Conservation (phyloP, 306 rosid species). For the Trifolium dubium region DNA sequence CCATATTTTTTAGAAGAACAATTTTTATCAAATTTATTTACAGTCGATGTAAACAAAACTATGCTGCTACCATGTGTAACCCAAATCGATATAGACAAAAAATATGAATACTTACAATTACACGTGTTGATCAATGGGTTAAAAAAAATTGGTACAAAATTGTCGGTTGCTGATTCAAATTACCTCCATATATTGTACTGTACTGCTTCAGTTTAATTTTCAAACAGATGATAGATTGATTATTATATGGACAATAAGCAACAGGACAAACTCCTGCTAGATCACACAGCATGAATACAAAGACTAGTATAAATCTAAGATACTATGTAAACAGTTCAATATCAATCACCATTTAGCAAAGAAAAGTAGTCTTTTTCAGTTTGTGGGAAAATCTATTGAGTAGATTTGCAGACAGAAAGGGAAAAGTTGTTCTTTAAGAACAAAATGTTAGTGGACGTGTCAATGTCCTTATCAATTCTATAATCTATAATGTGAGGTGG, state of each 20-base stretch:
- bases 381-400: constrained; percentile 4
- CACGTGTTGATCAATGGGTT: constrained; percentile 6
- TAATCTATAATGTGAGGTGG: neutral
- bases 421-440: neutral
- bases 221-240: neutral
- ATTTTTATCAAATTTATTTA: no score
- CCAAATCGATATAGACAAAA: neutral
- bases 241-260: neutral
- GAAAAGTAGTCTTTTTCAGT: constrained; percentile 17
- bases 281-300: constrained; percentile 28
- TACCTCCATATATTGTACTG: neutral
- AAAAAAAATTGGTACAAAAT: neutral
- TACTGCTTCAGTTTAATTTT: neutral
- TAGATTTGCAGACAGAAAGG: constrained; percentile 20
- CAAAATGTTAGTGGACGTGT: constrained; percentile 24
- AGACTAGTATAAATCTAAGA: neutral
- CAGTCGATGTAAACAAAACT: neutral
- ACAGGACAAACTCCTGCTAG: neutral
- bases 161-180: neutral
- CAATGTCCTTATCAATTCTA: constrained; percentile 21
- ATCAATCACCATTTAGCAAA: neutral
- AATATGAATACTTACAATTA: neutral
- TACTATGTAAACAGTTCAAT: neutral
- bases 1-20: no score
- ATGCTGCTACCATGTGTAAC: neutral